Evolutionary conservation across 495 filamentous ascomycete species (phyloP).

Genomic region (Trichocladium antarcticum): DNA sequence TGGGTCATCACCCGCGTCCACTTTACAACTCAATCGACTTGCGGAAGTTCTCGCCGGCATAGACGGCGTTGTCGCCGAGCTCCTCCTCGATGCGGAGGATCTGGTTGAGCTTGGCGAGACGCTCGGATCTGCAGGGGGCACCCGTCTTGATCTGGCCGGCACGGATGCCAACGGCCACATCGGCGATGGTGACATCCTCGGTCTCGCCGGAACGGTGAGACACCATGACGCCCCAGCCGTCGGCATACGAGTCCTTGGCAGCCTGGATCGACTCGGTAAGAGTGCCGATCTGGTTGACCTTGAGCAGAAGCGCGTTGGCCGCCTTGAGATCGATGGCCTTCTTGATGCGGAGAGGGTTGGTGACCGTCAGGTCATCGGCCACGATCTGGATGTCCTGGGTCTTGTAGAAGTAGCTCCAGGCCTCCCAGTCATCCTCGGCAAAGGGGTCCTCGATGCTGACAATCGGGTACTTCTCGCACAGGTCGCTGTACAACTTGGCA

Average conservation of each 20-base stretch:
- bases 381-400: conserved; percentile 97
- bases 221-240: conserved; percentile 99
- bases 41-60: conserved; percentile 85
- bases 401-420: conserved; percentile 99
- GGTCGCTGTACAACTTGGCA: conserved; percentile 79
- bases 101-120: conserved; percentile 99
- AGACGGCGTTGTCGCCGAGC: conserved; percentile 82
- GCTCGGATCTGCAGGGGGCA: conserved; percentile 90
- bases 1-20: neutral
- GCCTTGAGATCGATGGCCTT: conserved; percentile 98
- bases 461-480: conserved; percentile 94
- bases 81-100: conserved; percentile 99
- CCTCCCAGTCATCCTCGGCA: conserved; percentile 77
- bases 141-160: conserved; percentile 99
- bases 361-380: conserved; percentile 85
- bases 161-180: conserved; percentile 92
- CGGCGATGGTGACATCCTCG: conserved; percentile 97
- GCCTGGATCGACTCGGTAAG: conserved; percentile 98
- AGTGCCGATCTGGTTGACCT: conserved; percentile 99
- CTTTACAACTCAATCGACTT: conserved; percentile 73
- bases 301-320: conserved; percentile 92
- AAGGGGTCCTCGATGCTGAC: conserved; percentile 66
- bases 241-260: conserved; percentile 95
- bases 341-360: conserved; percentile 98
- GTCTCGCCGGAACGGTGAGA: conserved; percentile 98